Base-by-base conservation (phyloP, 768 basidiomycete genomes). In the Trametes punicea region DNA sequence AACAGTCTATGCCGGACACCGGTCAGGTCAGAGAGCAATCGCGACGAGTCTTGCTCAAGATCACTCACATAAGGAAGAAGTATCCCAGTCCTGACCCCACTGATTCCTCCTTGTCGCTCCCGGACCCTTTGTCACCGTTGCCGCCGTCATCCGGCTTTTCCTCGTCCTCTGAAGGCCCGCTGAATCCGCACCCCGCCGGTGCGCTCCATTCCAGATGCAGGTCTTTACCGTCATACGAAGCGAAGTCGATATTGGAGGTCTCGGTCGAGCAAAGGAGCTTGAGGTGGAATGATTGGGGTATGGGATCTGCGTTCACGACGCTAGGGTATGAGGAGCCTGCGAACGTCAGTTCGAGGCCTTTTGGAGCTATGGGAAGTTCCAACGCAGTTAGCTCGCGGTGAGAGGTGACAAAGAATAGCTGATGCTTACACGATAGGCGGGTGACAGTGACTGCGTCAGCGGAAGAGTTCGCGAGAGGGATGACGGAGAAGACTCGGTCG, bases 81-180 rank as follows among this genome's bases (percentile, higher is more conserved):
- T 88, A 93, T 3, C 90, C 87, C n/a, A 95, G 73, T 21, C 87
- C 89, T 69, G 85, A 90, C 3, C 85, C 87, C 23, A 81, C 78
- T 0, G 59, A 46, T 61, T 64, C 61, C 20, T 66, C 58, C 41
- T 55, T 52, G 8, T 54, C 60, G n/a, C 60, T 60, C 33, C 56
- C 50, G 21, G 53, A 47, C 3, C 51, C 52, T 5, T 54, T 23
- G 31, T 61, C 61, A 3, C 56, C 26, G 25, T 61, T 60, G 2
- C 55, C 57, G 46, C 64, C 72, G 60, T 77, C 71, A 38, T 71
- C 69, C 2, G 75, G 67, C 31, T 61, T 64, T 3, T 66, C 51
- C 5, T 67, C 71, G 34, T 66, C 64, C 6, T 67, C 51, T 42
- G 61, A 55, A n/a, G 34, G 42, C 48, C 18, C 65, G 15, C 68